Base-by-base conservation (phyloP, 208 protist species). In the Crithidia sp. region DNA sequence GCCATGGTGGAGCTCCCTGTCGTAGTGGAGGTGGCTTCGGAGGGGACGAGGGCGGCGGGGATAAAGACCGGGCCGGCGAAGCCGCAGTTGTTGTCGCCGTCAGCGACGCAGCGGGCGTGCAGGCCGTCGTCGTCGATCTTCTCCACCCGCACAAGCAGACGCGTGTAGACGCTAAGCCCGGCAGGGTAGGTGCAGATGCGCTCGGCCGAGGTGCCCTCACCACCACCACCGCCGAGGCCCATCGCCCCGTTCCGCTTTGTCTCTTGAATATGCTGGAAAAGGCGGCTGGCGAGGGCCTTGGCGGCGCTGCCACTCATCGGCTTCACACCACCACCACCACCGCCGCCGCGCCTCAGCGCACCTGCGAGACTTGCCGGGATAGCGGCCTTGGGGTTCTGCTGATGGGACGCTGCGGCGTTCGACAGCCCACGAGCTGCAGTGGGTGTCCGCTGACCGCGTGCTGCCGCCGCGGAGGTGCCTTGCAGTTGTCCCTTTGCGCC, bases 101-200 rank as follows among this genome's bases (percentile, higher is more conserved):
- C 62, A 2, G 53, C 37, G 47, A 87, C 39, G 43, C 74, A 83
- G 59, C 76, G 78, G 14, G 83, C 86, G 71, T 91, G 81, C 19
- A 95, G 49, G 44, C 90, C 90, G 47, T 88, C 77, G 17, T 83
- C 76, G 4, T 61, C 85, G n/a, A 95, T 82, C 56, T 81, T 79
- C 58, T 92, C 85, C 3, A 95, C 74, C n/a, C 79, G 83, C 28
- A 95, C 84, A 7, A 82, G 66, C 43, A 95, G 67, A 12, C 73
- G 61, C 3, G 83, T 77, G 61, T 87, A 89, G 44, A 77, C 59
- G 58, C 81, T 77, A 47, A 92, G 60, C 7, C 87, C 79, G 2
- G 64, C 36, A 36, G 87, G 85, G 68, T 85, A 91, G 10, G 62
- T 40, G 69, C 84, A 85, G 54, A 92, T 54, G 10, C 79, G 84